Percentiles rank a stretch among this genome's conserved stretches.
These are phyloP conservation scores for Ambispora gerdemannii DNA, from an alignment of 192 early-diverging fungal species.

Conservation along the genomic window DNA sequence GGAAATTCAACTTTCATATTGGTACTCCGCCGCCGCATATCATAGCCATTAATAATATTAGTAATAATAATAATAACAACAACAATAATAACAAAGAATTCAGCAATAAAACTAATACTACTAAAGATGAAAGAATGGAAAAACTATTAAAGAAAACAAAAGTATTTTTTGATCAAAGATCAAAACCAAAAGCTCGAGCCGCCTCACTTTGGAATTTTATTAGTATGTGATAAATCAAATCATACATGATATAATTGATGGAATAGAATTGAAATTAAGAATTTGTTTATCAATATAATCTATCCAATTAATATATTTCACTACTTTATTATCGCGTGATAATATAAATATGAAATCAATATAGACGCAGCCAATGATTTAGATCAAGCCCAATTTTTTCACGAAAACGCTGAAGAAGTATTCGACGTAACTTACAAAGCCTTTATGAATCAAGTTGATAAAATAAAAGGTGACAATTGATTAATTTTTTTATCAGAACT, in stretches of 20 bases:
- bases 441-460: slow-evolving; percentile 68
- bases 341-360: background rate
- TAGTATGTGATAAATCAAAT: slow-evolving; percentile 45
- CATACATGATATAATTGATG: background rate
- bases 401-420: slow-evolving; percentile 68
- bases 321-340: slow-evolving; percentile 4
- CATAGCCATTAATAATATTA: too few relatives aligned
- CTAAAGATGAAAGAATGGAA: slow-evolving; percentile 46
- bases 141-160: slow-evolving; percentile 71
- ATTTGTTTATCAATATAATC: background rate
- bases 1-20: background rate
- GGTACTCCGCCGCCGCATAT: background rate
- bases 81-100: slow-evolving; percentile 23
- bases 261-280: background rate
- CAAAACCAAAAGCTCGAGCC: slow-evolving; percentile 68
- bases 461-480: slow-evolving; percentile 61
- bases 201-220: slow-evolving; percentile 66
- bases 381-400: slow-evolving; percentile 75
- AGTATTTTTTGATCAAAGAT: slow-evolving; percentile 74
- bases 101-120: slow-evolving; percentile 28
- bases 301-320: background rate
- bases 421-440: slow-evolving; percentile 67
- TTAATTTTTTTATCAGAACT: slow-evolving; percentile 1
- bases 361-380: slow-evolving; percentile 62
- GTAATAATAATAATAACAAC: slow-evolving; percentile 6